Evolutionary conservation across 1,284 basidiomycete genomes (phyloP).

Genomic region (Pseudozyma thailandica): DNA sequence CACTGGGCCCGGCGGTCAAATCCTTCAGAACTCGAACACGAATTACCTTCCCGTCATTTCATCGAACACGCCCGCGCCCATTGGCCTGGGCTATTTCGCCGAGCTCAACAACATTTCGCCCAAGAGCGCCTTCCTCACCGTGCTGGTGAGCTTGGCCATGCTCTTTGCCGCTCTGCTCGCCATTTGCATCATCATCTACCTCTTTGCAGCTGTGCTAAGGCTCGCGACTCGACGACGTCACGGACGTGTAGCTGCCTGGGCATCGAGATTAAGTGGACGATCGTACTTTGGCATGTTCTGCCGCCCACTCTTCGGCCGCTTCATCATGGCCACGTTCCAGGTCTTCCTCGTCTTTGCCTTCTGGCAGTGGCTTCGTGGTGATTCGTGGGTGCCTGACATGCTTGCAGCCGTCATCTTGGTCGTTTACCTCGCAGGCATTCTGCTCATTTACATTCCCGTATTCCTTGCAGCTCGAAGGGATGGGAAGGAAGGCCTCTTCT

Average conservation of each 20-base stretch:
- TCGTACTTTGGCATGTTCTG: conserved; percentile 45
- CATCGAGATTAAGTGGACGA: conserved; percentile 15
- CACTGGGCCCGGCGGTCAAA: conserved; percentile 61
- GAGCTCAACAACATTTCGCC: conserved; percentile 60
- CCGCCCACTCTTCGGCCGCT: conserved; percentile 33
- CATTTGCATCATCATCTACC: conserved; percentile 32
- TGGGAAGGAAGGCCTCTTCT: conserved; percentile 49
- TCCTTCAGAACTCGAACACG: conserved; percentile 23
- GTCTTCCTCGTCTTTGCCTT: conserved; percentile 59
- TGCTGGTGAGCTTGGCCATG: conserved; percentile 59
- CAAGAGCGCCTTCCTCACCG: conserved; percentile 60
- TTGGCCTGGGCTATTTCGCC: conserved; percentile 55
- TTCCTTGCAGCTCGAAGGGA: conserved; percentile 38
- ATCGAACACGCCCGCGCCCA: conserved; percentile 30
- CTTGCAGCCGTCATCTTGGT: conserved; percentile 54
- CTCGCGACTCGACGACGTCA: conserved; percentile 12
- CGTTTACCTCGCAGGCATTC: conserved; percentile 39
- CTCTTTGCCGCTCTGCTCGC: conserved; percentile 50
- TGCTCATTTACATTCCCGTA: conserved; percentile 50
- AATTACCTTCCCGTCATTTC: conserved; percentile 50
- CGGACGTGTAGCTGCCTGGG: conserved; percentile 32
- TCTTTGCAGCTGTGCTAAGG: conserved; percentile 40
- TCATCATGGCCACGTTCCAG: conserved; percentile 38
- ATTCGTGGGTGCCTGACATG: conserved; percentile 62
- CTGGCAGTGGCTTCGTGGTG: conserved; percentile 62